Conservation (phyloP, 2,329 filamentous ascomycete genomes). For the Fusarium buharicum region DNA sequence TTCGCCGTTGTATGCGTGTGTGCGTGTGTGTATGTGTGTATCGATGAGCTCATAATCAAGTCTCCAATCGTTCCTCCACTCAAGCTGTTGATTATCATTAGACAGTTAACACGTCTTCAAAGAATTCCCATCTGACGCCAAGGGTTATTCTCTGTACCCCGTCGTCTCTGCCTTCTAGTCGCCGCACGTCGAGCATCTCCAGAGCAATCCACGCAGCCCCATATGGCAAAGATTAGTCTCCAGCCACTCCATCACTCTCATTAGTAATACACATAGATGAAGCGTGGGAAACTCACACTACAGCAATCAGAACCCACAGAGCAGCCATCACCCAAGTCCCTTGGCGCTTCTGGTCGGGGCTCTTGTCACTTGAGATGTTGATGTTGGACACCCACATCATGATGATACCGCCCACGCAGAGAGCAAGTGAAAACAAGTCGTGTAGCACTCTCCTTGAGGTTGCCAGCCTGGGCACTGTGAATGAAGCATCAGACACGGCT, state of each 20-base stretch:
- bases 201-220: conserved; percentile 46
- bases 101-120: conserved; percentile 3
- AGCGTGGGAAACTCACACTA: conserved; percentile 40
- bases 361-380: conserved; percentile 25
- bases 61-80: neutral
- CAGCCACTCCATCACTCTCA: conserved; percentile 33
- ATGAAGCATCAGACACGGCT: conserved; percentile 44
- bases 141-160: conserved; percentile 28
- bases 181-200: conserved; percentile 39
- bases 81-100: conserved; percentile 16
- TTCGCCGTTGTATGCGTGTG: conserved; percentile 16
- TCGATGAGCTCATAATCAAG: neutral
- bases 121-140: conserved; percentile 40
- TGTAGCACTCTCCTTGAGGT: conserved; percentile 47
- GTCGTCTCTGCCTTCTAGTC: conserved; percentile 29
- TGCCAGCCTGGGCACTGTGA: conserved; percentile 43
- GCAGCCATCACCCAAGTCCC: conserved; percentile 36
- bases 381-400: conserved; percentile 49
- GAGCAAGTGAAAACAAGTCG: conserved; percentile 49
- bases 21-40: conserved; percentile 4
- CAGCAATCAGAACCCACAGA: conserved; percentile 38
- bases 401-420: conserved; percentile 50
- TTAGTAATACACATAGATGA: neutral
- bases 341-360: conserved; percentile 24
- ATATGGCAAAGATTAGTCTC: conserved; percentile 46